A percentile compares a stretch with the other conserved stretches of the same genome.
Evolutionary conservation across 2,329 filamentous ascomycete species (phyloP).

Genomic region (Neonectria sp.): DNA sequence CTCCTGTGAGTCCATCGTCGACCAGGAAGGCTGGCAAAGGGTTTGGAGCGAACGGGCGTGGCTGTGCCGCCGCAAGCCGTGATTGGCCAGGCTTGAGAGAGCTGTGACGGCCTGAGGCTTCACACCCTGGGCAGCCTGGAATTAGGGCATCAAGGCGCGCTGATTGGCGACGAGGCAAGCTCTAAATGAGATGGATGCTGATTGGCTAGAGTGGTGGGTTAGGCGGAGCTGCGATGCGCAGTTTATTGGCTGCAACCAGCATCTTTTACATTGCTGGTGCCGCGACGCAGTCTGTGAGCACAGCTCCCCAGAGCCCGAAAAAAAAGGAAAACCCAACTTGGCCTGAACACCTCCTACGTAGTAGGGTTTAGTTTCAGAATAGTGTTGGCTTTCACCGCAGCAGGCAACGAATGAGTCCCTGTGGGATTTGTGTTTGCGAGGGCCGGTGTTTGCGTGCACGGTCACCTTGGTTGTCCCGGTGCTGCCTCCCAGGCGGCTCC

Average conservation of each 20-base stretch:
- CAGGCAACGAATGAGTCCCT: not conserved
- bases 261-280: constrained; percentile 32
- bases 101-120: constrained; percentile 28
- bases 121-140: constrained; percentile 2
- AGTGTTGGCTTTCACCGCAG: not conserved
- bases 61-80: constrained; percentile 17
- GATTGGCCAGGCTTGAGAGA: constrained; percentile 29
- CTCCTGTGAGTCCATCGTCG: constrained; percentile 6
- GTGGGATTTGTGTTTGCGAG: not conserved
- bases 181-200: constrained; percentile 29
- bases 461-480: not conserved
- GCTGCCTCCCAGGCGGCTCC: not conserved
- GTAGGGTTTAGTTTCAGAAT: not conserved
- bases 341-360: not conserved
- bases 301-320: constrained; percentile 21
- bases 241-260: constrained; percentile 35
- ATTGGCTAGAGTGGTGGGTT: constrained; percentile 34
- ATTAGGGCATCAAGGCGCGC: constrained; percentile 10
- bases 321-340: constrained; percentile 11
- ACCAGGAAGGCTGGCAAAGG: constrained; percentile 22
- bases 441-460: not conserved
- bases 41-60: constrained; percentile 22
- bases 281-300: constrained; percentile 29
- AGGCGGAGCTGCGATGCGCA: constrained; percentile 28
- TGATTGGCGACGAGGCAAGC: constrained; percentile 40